Percentiles rank a stretch among this genome's conserved stretches.
phyloP scores from a whole-genome alignment of 345 rosid species.

The Erodium maritimum region DNA sequence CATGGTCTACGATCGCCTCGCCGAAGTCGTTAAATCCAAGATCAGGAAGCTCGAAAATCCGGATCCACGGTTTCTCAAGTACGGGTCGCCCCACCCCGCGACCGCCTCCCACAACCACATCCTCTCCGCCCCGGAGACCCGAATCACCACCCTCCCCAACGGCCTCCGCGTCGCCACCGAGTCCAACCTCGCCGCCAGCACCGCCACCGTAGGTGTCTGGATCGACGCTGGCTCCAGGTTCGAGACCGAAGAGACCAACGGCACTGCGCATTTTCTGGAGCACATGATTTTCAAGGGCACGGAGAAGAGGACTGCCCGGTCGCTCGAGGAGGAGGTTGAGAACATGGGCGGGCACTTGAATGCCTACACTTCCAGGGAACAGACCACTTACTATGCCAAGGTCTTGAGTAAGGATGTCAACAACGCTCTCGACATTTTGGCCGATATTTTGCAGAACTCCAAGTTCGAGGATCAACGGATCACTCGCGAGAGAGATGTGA shows the following conservation, averaged over 20 bases:
- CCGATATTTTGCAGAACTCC: conserved; percentile 95
- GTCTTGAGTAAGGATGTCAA: conserved; percentile 68
- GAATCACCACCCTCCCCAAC: conserved; percentile 73
- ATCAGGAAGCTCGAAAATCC: conserved; percentile 63
- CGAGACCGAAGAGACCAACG: conserved; percentile 78
- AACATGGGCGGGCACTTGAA: conserved; percentile 94
- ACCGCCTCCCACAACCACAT: conserved; percentile 57
- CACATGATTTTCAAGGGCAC: conserved; percentile 98
- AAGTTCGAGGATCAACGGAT: conserved; percentile 53
- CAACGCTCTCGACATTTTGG: conserved; percentile 54
- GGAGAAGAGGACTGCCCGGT: conserved; percentile 41
- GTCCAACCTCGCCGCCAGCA: conserved; percentile 55
- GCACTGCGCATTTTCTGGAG: conserved; percentile 92
- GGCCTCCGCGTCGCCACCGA: conserved; percentile 93
- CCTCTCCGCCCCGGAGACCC: conserved; percentile 80
- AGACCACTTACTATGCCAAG: conserved; percentile 88
- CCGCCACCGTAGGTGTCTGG: conserved; percentile 96
- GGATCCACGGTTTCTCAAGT: conserved; percentile 76
- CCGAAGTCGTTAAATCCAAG: conserved; percentile 51
- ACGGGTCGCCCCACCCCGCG: conserved; percentile 77
- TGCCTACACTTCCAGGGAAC: conserved; percentile 90
- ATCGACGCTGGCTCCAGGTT: conserved; percentile 94
- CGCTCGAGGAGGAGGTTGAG: conserved; percentile 86
- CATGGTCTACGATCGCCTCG: conserved; percentile 82
- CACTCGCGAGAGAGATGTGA: conserved; percentile 57